These are phyloP conservation scores for Flaveria trinervia DNA, from an alignment of 129 eudicot species.

Conservation along the genomic window DNA sequence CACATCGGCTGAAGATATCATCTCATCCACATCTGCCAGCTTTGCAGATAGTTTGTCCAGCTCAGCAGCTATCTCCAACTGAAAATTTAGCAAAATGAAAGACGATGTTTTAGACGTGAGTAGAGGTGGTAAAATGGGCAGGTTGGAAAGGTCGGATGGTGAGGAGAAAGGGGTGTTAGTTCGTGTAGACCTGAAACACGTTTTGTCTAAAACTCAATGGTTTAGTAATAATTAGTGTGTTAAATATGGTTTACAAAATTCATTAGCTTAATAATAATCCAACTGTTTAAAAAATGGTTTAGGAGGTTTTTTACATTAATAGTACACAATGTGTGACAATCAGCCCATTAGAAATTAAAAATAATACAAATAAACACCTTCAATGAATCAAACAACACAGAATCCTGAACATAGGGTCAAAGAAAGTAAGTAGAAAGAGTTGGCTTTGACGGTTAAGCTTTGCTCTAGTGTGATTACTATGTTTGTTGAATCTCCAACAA, in stretches of 20 bases:
- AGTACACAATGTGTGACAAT: background rate
- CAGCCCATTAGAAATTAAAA: background rate
- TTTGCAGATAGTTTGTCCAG: conserved; percentile 83
- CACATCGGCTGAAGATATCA: conserved; percentile 91
- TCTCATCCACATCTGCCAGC: conserved; percentile 80
- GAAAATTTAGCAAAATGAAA: background rate
- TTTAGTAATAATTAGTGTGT: too few relatives aligned
- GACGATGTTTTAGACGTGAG: background rate
- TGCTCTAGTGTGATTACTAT: too few relatives aligned
- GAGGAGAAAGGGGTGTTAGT: too few relatives aligned
- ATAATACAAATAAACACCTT: background rate
- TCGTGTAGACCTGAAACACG: too few relatives aligned
- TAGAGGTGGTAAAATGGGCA: background rate
- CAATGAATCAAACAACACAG: background rate
- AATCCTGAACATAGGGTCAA: background rate
- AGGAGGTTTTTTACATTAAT: background rate
- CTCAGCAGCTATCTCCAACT: conserved; percentile 83
- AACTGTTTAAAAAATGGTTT: background rate
- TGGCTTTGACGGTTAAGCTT: too few relatives aligned
- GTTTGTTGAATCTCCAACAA: too few relatives aligned
- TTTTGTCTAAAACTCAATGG: too few relatives aligned
- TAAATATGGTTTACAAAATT: background rate
- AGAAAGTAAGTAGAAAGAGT: too few relatives aligned
- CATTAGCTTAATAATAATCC: too few relatives aligned
- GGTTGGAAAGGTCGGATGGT: background rate